Conservation (phyloP, 495 filamentous ascomycete species). For the Annulohypoxylon maeteangense region DNA sequence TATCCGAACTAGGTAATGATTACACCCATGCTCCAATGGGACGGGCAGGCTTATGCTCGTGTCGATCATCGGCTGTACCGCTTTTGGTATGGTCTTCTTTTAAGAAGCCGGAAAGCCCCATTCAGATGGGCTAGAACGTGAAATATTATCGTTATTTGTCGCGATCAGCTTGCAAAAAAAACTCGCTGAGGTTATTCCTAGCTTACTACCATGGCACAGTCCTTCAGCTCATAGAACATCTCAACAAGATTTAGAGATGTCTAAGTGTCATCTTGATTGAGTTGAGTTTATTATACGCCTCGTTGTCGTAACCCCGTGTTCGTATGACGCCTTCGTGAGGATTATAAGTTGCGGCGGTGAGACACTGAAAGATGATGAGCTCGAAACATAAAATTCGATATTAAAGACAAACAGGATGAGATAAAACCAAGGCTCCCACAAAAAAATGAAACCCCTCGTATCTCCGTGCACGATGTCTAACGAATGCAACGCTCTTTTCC, state of each 20-base stretch:
- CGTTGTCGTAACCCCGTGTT: neutral
- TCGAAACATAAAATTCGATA: neutral
- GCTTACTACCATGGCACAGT: neutral
- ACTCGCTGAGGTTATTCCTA: conserved; percentile 32
- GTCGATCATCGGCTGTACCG: conserved; percentile 28
- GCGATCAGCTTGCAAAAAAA: neutral
- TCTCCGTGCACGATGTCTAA: neutral
- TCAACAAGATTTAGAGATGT: neutral
- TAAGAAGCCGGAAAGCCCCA: conserved; percentile 21
- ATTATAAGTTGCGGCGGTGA: conserved; percentile 2
- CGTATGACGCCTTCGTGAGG: neutral
- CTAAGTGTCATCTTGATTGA: neutral
- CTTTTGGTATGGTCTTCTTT: conserved; percentile 15
- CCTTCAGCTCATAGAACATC: neutral
- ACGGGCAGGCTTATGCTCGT: conserved; percentile 19
- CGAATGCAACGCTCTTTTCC: neutral
- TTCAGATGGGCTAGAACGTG: conserved; percentile 14
- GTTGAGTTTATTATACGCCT: neutral
- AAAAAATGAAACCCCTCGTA: neutral
- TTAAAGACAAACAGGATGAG: neutral
- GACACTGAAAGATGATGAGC: conserved; percentile 10
- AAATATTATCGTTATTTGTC: conserved; percentile 8
- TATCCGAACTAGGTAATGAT: conserved; percentile 30
- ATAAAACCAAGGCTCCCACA: neutral
- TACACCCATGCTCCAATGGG: conserved; percentile 32